Evolutionary conservation across 495 filamentous ascomycete species (phyloP).

Genomic region (Apodospora peruviana): DNA sequence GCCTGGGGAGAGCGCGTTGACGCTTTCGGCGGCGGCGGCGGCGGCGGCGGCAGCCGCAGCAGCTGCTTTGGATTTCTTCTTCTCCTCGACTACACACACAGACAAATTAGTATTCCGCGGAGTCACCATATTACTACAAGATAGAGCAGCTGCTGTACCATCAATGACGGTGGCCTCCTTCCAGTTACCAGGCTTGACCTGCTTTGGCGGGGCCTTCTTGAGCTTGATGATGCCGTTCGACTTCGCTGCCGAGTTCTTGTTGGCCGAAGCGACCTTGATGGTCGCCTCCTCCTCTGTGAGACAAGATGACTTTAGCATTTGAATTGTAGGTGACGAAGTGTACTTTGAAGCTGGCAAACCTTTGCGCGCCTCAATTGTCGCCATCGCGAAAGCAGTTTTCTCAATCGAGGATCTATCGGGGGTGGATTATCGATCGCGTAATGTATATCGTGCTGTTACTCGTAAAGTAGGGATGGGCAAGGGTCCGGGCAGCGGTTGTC

Average conservation of each 20-base stretch:
- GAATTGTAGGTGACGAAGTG: neutral
- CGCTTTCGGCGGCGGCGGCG: constrained; percentile 36
- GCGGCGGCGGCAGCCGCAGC: no score
- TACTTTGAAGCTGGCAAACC: constrained; percentile 11
- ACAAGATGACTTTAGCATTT: neutral
- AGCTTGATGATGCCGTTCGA: constrained; percentile 57
- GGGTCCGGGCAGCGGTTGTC: neutral
- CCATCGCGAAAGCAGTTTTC: constrained; percentile 3
- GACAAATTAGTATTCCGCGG: neutral
- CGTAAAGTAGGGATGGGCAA: neutral
- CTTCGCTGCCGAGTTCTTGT: constrained; percentile 52
- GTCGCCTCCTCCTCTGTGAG: constrained; percentile 39
- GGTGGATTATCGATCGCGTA: no score
- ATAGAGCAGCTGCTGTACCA: constrained; percentile 37
- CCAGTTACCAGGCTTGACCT: constrained; percentile 52
- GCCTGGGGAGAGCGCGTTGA: constrained; percentile 42
- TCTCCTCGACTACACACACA: constrained; percentile 26
- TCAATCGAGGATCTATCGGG: constrained; percentile 12
- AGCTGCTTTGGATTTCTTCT: constrained; percentile 42
- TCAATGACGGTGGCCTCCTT: constrained; percentile 46
- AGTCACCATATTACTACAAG: neutral
- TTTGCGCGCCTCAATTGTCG: constrained; percentile 29
- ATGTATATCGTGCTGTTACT: constrained; percentile 1
- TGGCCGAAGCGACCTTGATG: constrained; percentile 49
- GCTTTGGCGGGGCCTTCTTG: constrained; percentile 58